Evolutionary conservation across 805 yeast genomes (phyloP).

Genomic region (Tetrapisispora arboricola): DNA sequence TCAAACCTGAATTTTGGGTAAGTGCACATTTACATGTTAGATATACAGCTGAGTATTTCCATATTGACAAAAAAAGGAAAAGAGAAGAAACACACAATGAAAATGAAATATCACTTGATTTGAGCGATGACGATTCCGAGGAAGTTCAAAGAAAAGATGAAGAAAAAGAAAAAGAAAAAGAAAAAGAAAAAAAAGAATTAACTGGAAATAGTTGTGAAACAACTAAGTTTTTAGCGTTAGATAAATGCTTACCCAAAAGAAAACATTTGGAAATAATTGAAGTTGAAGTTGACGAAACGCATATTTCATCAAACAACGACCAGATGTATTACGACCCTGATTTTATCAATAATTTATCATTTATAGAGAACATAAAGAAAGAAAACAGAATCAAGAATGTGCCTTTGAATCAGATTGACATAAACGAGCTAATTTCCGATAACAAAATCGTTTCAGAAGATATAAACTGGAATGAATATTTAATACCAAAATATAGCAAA

Average conservation of each 20-base stretch:
- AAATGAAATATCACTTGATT: constrained; percentile 29
- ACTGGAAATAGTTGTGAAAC: constrained; percentile 8
- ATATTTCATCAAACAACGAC: constrained; percentile 13
- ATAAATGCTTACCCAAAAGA: constrained; percentile 68
- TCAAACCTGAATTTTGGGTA: constrained; percentile 70
- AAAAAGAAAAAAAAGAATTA: background rate
- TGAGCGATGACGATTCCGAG: constrained; percentile 8
- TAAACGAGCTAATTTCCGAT: background rate
- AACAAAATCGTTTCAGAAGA: background rate
- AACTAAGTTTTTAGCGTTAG: constrained; percentile 65
- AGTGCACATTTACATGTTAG: constrained; percentile 81
- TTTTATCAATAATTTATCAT: constrained; percentile 19
- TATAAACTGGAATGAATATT: constrained; percentile 6
- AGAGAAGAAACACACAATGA: constrained; percentile 10
- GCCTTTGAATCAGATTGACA: constrained; percentile 4
- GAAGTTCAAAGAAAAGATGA: too few relatives aligned
- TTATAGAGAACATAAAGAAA: constrained; percentile 4
- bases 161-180: too few relatives aligned
- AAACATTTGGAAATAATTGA: constrained; percentile 44
- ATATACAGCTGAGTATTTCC: constrained; percentile 48
- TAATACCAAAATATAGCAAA: constrained; percentile 10
- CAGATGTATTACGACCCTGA: constrained; percentile 31
- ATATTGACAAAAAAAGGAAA: constrained; percentile 17
- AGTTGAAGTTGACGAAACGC: constrained; percentile 29
- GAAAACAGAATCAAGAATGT: background rate